phyloP scores from a whole-genome alignment of 768 basidiomycete genomes.

The Russula olivacea region DNA sequence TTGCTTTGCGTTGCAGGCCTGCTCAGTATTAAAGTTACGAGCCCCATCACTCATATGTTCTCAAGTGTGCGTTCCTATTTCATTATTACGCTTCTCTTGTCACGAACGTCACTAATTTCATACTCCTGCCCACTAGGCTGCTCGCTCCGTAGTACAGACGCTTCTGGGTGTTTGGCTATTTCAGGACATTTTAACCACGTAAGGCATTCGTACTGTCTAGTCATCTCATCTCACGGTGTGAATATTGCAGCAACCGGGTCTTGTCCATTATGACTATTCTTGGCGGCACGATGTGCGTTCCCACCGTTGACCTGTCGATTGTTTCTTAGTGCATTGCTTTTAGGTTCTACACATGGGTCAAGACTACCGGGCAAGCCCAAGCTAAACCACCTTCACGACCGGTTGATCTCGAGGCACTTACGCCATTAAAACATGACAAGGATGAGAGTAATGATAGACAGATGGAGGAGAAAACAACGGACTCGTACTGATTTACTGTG shows the following conservation, averaged over 20 bases:
- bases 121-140: constrained; percentile 43
- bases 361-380: constrained; percentile 33
- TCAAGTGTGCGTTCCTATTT: constrained; percentile 48
- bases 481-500: not conserved
- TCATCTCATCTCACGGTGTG: constrained; percentile 1
- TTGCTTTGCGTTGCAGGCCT: constrained; percentile 73
- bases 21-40: constrained; percentile 76
- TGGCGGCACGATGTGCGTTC: constrained; percentile 56
- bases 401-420: constrained; percentile 39
- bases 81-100: not conserved
- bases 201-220: constrained; percentile 30
- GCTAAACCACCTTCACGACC: constrained; percentile 29
- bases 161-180: constrained; percentile 74
- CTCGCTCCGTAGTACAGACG: constrained; percentile 79
- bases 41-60: constrained; percentile 83
- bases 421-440: constrained; percentile 25
- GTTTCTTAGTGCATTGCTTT: constrained; percentile 11
- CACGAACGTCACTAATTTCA: not conserved
- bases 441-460: constrained; percentile 30
- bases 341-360: constrained; percentile 57
- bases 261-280: constrained; percentile 52
- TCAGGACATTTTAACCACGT: constrained; percentile 67
- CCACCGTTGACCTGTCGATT: not conserved
- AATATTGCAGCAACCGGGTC: constrained; percentile 19
- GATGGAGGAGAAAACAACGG: constrained; percentile 28